phyloP scores from a whole-genome alignment of 2,329 filamentous ascomycete genomes.

The Pseudogymnoascus sp. region DNA sequence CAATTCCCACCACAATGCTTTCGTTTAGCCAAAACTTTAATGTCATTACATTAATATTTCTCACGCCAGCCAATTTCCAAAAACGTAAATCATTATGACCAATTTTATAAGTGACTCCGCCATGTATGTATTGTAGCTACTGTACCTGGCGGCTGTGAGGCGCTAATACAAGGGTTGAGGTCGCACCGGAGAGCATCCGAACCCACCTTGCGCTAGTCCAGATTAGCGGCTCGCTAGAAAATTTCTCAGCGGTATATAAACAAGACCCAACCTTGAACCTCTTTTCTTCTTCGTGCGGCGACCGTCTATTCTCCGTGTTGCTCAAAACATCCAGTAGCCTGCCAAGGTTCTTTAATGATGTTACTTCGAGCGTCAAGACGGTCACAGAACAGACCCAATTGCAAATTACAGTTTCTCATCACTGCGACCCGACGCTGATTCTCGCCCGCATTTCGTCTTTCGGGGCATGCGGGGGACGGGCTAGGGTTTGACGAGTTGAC shows the following conservation, averaged over 20 bases:
- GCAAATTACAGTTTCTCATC: slow-evolving; percentile 54
- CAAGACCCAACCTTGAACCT: neutral
- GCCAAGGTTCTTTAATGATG: slow-evolving; percentile 22
- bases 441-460: slow-evolving; percentile 29
- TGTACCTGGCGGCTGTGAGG: neutral
- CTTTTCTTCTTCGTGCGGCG: slow-evolving; percentile 28
- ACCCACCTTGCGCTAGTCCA: neutral
- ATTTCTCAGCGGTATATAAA: slow-evolving; percentile 1
- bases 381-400: slow-evolving; percentile 55
- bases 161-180: neutral
- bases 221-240: slow-evolving; percentile 1
- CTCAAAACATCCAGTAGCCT: slow-evolving; percentile 25
- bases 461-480: slow-evolving; percentile 38
- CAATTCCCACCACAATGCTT: neutral
- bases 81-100: slow-evolving; percentile 32
- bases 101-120: neutral
- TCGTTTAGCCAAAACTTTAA: neutral
- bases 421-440: slow-evolving; percentile 38
- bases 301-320: slow-evolving; percentile 27
- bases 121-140: neutral
- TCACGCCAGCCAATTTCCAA: too few relatives aligned
- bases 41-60: neutral
- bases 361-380: slow-evolving; percentile 28
- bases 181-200: neutral
- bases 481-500: slow-evolving; percentile 29